Evolutionary conservation across 352 stramenopile genomes (phyloP), one percentile per base, ranked within the genome.

Genomic region (Phytophthora rubi): DNA sequence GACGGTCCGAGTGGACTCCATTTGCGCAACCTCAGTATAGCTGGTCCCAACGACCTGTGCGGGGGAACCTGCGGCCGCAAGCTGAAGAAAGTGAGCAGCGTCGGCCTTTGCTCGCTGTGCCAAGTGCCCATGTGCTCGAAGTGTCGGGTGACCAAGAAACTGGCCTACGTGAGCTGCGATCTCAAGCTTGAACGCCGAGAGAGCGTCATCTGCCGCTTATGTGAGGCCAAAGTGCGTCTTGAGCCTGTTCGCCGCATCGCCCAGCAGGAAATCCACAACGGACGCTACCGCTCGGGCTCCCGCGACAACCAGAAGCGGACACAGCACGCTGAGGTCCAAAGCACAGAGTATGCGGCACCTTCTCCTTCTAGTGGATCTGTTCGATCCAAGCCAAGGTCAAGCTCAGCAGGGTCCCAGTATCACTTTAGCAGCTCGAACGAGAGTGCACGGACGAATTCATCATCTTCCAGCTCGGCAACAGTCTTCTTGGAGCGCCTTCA

Each of bases 41-140:
- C 30, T 0, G 58, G 53, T 10, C 45, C 62, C 12, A 62, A 74
- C 6, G 68, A 75, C 6, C 65, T 53, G 7, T 68, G 69, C 7
- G 72, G 73, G 10, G 70, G 73, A 16, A 77, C 62, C 8, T 84
- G 77, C 39, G 75, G 48, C 13, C 73, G 70, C 39, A 77, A 74
- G 21, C 60, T 82, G 15, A 67, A 75, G 45, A 75, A 72, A 62
- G 59, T 80, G 9, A 77, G 51, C 42, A 74, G 71, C 51, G 61
- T 76, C 9, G 77, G 68, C 5, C 49, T 78, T 18, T 84, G 77
- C 49, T 59, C 54, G 3, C 47, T 83, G 26, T 83, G 76, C 47
- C 57, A 76, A 66, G 65, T 71, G 18, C 65, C 70, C 30, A 76
- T 81, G 60, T 83, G 76, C 62, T 72, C 76, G 49, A 77, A 76